Base-by-base conservation (phyloP, 2,329 filamentous ascomycete genomes). In the Pyrenophora seminiperda region DNA sequence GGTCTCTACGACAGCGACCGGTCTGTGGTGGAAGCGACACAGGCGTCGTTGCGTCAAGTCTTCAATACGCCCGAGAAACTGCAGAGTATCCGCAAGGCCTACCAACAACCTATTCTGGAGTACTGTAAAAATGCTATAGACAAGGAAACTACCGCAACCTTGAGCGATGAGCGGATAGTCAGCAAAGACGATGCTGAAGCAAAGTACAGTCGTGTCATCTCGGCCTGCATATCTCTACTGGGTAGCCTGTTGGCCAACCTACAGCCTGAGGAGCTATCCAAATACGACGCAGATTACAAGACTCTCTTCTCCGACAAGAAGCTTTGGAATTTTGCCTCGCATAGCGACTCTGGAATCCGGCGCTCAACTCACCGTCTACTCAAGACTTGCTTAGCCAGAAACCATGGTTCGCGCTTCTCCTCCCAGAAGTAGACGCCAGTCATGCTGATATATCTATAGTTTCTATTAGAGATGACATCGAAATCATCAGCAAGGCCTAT, bases 131-230 rank as follows among this genome's bases (percentile, higher is more conserved):
- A 90, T 65, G 90, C 91, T 4, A 83, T 94, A 33, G 75, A 84
- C 38, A 83, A 87, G 45, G 94, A 99, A 73, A 93, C 88, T 0
- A 74, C 87, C 2, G 81, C 87, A 29, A 95, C 90, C 0, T 77
- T 99, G 29, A 97, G 92, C 68, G 94, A 99, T 68, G 90, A 95
- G 73, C 83, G 93, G 18, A 90, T 86, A 1, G 90, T 91, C 3
- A 94, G 85, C 51, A 76, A 83, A 7, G 93, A 97, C 60, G 94
- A 99, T 69, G 86, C 91, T 3, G 83, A 91, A 59, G 83, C 88
- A 14, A 97, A 96, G 63, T 94, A 95, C 74, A 83, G 86, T 53
- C 83, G 94, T 38, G 91, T 97, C 3, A 79, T 84, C n/a, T 80
- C 82, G 1, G 83, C 83, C 6, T 83, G 79, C 44, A 72, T 85